Conservation (phyloP, 2,329 filamentous ascomycete species). For the Hymenoscyphus fraxineus region DNA sequence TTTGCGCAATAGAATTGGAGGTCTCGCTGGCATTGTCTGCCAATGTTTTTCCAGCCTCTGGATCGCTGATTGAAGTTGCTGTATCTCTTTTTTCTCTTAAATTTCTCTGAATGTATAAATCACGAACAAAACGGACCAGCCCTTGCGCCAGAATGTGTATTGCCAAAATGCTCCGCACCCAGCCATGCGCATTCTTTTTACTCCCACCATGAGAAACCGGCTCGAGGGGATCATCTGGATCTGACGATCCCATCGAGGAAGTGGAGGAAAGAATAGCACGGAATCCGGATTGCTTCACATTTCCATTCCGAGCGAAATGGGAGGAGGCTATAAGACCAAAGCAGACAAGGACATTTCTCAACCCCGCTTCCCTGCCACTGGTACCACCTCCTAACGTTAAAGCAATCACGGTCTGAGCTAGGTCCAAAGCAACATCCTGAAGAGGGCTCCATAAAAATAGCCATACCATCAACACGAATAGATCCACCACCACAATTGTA, state of each 20-base stretch:
- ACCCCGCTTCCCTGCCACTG: constrained; percentile 62
- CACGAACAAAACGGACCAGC: constrained; percentile 65
- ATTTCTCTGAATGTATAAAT: constrained; percentile 56
- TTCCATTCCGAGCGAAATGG: constrained; percentile 31
- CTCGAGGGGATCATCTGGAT: constrained; percentile 47
- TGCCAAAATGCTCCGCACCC: constrained; percentile 65
- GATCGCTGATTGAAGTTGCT: constrained; percentile 51
- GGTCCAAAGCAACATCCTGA: constrained; percentile 82
- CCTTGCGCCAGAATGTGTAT: constrained; percentile 75
- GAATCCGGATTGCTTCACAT: constrained; percentile 29
- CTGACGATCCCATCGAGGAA: constrained; percentile 27
- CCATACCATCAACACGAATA: constrained; percentile 80
- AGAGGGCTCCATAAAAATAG: constrained; percentile 82
- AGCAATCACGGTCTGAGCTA: constrained; percentile 90
- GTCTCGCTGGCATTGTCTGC: constrained; percentile 51
- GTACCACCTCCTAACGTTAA: constrained; percentile 83
- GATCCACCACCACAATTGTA: constrained; percentile 79
- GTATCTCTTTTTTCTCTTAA: constrained; percentile 51
- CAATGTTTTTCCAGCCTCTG: constrained; percentile 55
- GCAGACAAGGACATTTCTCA: constrained; percentile 68
- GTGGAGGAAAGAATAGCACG: constrained; percentile 28
- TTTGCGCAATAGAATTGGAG: constrained; percentile 23
- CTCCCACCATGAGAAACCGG: constrained; percentile 44
- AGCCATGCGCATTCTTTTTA: constrained; percentile 58
- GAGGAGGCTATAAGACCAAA: constrained; percentile 57